A percentile compares a stretch with the other conserved stretches of the same genome.
phyloP scores from a whole-genome alignment of 2,329 filamentous ascomycete genomes.

The Fusarium palustre region DNA sequence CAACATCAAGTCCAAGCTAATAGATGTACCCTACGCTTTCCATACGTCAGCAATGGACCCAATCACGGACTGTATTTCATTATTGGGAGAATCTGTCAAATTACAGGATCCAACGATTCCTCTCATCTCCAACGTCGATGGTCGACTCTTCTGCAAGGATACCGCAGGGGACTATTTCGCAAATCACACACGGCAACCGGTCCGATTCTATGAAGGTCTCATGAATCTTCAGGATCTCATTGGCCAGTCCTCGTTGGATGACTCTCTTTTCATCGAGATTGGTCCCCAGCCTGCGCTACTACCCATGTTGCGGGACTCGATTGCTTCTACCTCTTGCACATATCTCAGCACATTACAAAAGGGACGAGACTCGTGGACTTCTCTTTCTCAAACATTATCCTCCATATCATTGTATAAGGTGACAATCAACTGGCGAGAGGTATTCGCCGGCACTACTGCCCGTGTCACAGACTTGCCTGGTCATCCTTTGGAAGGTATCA shows the following conservation, averaged over 20 bases:
- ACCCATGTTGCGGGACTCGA: not conserved
- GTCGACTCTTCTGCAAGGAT: not conserved
- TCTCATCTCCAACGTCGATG: not conserved
- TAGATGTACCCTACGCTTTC: not conserved
- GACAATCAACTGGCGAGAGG: not conserved
- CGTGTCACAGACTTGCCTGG: not conserved
- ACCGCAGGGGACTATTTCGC: not conserved
- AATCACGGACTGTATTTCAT: not conserved
- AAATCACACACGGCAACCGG: not conserved
- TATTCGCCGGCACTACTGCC: not conserved
- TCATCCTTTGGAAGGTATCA: not conserved
- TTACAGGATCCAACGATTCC: not conserved
- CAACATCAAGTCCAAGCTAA: not conserved
- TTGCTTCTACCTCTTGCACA: not conserved
- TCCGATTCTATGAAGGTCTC: not conserved
- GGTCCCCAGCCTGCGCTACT: not conserved
- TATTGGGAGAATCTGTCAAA: not conserved
- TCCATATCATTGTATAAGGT: not conserved
- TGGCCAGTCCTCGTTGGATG: not conserved
- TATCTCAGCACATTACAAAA: not conserved
- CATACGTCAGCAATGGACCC: slow-evolving; percentile 1
- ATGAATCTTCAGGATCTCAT: not conserved
- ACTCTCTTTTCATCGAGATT: not conserved
- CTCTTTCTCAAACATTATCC: not conserved
- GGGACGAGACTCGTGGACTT: not conserved